Evolutionary conservation across 2,329 filamentous ascomycete genomes (phyloP).

Genomic region (Hymenoscyphus fraxineus): DNA sequence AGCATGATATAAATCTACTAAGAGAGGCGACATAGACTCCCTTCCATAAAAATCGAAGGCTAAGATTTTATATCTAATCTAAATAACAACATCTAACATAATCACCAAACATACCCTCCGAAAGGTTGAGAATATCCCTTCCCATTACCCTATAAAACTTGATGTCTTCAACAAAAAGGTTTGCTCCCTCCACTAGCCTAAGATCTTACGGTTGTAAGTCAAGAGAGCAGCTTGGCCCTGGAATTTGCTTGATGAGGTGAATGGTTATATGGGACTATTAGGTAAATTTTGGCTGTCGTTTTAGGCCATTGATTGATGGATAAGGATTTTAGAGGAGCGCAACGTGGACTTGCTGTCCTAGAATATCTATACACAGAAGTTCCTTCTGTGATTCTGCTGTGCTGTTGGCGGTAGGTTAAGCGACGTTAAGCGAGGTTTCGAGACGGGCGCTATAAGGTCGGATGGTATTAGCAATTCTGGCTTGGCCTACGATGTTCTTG

Average conservation of each 20-base stretch:
- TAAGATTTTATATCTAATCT: conserved; percentile 60
- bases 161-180: conserved; percentile 60
- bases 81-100: conserved; percentile 58
- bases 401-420: conserved; percentile 48
- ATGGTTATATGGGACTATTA: conserved; percentile 41
- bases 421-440: conserved; percentile 66
- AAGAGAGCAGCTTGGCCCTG: conserved; percentile 68
- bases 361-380: too few relatives aligned
- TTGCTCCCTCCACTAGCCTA: conserved; percentile 58
- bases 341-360: too few relatives aligned
- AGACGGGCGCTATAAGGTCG: conserved; percentile 64
- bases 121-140: conserved; percentile 62
- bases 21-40: background rate
- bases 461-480: conserved; percentile 59
- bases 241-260: conserved; percentile 70
- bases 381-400: conserved; percentile 29
- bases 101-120: conserved; percentile 64
- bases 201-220: conserved; percentile 61
- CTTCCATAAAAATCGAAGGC: background rate
- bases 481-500: conserved; percentile 58
- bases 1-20: background rate
- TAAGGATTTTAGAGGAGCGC: conserved; percentile 50
- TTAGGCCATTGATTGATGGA: background rate
- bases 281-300: background rate
- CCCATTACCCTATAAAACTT: conserved; percentile 58